These are phyloP conservation scores for Pythium rishiriense DNA, from an alignment of 352 stramenopile genomes.

Conservation along the genomic window DNA sequence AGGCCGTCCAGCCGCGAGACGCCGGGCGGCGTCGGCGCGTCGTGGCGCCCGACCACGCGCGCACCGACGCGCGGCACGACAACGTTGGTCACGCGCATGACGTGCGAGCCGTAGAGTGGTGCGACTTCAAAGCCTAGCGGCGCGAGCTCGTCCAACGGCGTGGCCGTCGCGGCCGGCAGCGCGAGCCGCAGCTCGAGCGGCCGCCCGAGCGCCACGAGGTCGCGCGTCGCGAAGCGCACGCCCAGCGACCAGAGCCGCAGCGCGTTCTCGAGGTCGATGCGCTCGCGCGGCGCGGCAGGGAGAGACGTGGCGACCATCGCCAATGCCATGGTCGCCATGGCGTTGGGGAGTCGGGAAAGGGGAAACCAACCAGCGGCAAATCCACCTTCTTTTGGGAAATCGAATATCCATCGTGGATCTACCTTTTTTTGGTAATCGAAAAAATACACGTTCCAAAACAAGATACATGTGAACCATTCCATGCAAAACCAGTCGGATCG, in stretches of 20 bases:
- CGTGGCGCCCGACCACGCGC: slow-evolving; percentile 40
- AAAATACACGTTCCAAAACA: slow-evolving; percentile 5
- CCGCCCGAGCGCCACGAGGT: slow-evolving; percentile 60
- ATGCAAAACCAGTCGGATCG: not conserved
- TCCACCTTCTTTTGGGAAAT: slow-evolving; percentile 18
- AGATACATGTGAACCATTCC: not conserved
- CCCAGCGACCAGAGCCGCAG: slow-evolving; percentile 51
- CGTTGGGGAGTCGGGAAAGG: not conserved
- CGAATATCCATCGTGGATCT: not conserved
- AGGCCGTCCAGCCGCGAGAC: slow-evolving; percentile 18
- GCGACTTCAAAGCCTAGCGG: slow-evolving; percentile 51
- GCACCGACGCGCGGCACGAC: not conserved
- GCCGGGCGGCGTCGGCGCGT: slow-evolving; percentile 36
- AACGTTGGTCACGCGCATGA: slow-evolving; percentile 15
- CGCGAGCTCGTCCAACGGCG: slow-evolving; percentile 20
- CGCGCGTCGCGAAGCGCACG: slow-evolving; percentile 41
- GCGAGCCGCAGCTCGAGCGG: slow-evolving; percentile 47
- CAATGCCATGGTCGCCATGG: not conserved
- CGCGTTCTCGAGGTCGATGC: slow-evolving; percentile 41
- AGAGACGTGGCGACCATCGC: not conserved
- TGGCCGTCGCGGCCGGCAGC: not conserved
- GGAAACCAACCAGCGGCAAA: not conserved
- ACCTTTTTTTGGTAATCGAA: not conserved
- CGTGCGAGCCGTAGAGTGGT: slow-evolving; percentile 28
- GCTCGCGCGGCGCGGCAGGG: slow-evolving; percentile 9